These are phyloP conservation scores for Narthecium ossifragum DNA, from an alignment of 106 monocot genomes.

Conservation along the genomic window DNA sequence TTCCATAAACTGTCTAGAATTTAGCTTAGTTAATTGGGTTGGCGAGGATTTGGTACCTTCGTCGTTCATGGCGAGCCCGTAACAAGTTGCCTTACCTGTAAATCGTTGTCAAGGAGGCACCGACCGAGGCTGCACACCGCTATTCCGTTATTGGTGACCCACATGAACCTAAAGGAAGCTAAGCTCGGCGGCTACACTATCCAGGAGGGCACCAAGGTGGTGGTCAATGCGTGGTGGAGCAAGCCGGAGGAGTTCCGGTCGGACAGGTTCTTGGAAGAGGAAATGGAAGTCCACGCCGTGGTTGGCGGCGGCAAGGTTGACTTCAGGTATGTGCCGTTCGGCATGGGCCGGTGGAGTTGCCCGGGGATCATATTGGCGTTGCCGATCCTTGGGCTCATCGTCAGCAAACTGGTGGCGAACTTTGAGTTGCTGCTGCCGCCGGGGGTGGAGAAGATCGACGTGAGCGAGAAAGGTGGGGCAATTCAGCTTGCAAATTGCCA, in stretches of 20 bases:
- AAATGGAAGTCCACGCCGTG: slow-evolving; percentile 25
- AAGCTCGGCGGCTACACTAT: slow-evolving; percentile 39
- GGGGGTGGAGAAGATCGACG: slow-evolving; percentile 31
- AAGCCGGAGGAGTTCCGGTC: slow-evolving; percentile 53
- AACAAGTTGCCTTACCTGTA: slow-evolving; percentile 49
- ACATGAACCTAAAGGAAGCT: slow-evolving; percentile 56
- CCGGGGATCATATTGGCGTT: slow-evolving; percentile 51
- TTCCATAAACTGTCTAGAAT: too few species aligned
- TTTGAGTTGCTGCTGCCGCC: slow-evolving; percentile 51
- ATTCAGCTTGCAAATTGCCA: slow-evolving; percentile 50
- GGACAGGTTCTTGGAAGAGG: slow-evolving; percentile 56
- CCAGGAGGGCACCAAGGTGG: slow-evolving; percentile 44
- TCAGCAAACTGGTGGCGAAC: slow-evolving; percentile 39
- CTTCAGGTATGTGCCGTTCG: slow-evolving; percentile 46
- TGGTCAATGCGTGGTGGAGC: slow-evolving; percentile 61
- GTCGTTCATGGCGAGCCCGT: too few species aligned
- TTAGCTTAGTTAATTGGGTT: too few species aligned
- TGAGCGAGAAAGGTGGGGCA: slow-evolving; percentile 43
- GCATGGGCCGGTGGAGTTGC: slow-evolving; percentile 46
- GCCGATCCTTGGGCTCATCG: slow-evolving; percentile 42
- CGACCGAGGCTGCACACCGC: slow-evolving; percentile 44
- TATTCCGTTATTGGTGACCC: slow-evolving; percentile 57
- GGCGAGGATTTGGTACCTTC: too few species aligned
- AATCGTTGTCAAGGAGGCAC: slow-evolving; percentile 53
- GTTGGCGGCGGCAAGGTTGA: slow-evolving; percentile 23